Evolutionary conservation across 73 alveolate species (phyloP).

Genomic region (Blepharisma japonicum): DNA sequence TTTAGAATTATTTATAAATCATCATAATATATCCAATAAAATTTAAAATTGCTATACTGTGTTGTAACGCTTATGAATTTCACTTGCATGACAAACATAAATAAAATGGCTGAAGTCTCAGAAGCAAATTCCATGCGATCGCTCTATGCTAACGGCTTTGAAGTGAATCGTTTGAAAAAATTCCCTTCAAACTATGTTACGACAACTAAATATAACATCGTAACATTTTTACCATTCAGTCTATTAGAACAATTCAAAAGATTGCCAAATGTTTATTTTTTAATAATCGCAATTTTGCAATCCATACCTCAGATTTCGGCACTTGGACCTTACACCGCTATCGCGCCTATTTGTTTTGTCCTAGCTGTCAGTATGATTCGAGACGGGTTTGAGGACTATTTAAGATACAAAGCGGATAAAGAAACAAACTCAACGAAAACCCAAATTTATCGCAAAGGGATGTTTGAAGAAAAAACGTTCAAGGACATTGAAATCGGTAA

Average conservation of each 20-base stretch:
- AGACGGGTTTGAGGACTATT: slow-evolving; percentile 89
- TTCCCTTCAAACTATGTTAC: slow-evolving; percentile 55
- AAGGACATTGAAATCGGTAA: slow-evolving; percentile 56
- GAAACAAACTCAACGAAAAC: slow-evolving; percentile 36
- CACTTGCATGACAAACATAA: too few species aligned
- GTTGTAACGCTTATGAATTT: too few species aligned
- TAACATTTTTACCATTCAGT: slow-evolving; percentile 66
- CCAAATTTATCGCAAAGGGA: slow-evolving; percentile 34
- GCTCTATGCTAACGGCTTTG: slow-evolving; percentile 17
- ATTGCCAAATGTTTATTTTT: slow-evolving; percentile 77
- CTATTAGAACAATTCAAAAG: slow-evolving; percentile 64
- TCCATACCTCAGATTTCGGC: slow-evolving; percentile 72
- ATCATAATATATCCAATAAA: too few species aligned
- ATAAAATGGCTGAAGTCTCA: neutral
- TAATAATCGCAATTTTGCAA: slow-evolving; percentile 65
- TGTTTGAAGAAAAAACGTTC: slow-evolving; percentile 37
- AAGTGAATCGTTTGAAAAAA: neutral
- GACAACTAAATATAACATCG: slow-evolving; percentile 73
- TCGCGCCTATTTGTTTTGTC: slow-evolving; percentile 65
- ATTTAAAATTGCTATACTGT: too few species aligned
- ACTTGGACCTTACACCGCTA: slow-evolving; percentile 56
- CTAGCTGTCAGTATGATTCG: slow-evolving; percentile 72
- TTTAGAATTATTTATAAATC: too few species aligned
- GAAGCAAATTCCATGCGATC: neutral
- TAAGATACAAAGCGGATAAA: slow-evolving; percentile 42